A percentile compares a stretch with the other conserved stretches of the same genome.
Conservation (phyloP, 148 eudicot genomes). For the Persicaria tinctoria region DNA sequence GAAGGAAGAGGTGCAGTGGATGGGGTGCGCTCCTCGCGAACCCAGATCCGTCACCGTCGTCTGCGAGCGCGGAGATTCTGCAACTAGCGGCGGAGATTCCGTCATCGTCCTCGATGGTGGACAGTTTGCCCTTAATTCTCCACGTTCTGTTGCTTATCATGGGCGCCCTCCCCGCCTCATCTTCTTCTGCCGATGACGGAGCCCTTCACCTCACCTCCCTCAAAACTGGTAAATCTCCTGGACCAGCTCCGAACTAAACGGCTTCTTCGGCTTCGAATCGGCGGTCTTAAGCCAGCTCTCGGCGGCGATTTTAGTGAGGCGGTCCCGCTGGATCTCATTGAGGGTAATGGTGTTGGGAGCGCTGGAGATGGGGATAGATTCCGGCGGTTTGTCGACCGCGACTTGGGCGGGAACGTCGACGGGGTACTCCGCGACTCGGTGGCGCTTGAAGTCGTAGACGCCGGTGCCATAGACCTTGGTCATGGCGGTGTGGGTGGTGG, state of each 20-base stretch:
- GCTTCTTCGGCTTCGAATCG: conserved; percentile 22
- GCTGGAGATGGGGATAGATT: conserved; percentile 32
- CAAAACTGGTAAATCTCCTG: conserved; percentile 55
- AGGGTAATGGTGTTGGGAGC: conserved; percentile 66
- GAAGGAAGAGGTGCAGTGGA: too few relatives aligned
- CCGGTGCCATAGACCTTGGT: conserved; percentile 87
- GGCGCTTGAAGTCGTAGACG: conserved; percentile 78
- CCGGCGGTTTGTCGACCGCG: conserved; percentile 31
- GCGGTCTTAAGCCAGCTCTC: conserved; percentile 51
- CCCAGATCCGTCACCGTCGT: too few relatives aligned
- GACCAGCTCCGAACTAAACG: conserved; percentile 57
- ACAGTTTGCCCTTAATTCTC: too few relatives aligned
- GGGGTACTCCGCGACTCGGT: conserved; percentile 94
- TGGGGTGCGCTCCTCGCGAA: too few relatives aligned
- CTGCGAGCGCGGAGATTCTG: too few relatives aligned
- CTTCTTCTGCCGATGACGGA: too few relatives aligned
- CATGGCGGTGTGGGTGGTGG: conserved; percentile 27
- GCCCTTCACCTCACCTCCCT: too few relatives aligned
- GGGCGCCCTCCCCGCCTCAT: too few relatives aligned
- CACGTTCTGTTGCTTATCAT: too few relatives aligned
- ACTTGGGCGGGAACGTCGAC: conserved; percentile 18
- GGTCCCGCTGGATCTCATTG: conserved; percentile 71
- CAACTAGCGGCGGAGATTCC: too few relatives aligned
- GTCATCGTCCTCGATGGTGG: too few relatives aligned
- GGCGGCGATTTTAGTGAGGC: conserved; percentile 65